Base-by-base conservation (phyloP, 2,329 filamentous ascomycete genomes). In the Fusarium solani-melongenae region DNA sequence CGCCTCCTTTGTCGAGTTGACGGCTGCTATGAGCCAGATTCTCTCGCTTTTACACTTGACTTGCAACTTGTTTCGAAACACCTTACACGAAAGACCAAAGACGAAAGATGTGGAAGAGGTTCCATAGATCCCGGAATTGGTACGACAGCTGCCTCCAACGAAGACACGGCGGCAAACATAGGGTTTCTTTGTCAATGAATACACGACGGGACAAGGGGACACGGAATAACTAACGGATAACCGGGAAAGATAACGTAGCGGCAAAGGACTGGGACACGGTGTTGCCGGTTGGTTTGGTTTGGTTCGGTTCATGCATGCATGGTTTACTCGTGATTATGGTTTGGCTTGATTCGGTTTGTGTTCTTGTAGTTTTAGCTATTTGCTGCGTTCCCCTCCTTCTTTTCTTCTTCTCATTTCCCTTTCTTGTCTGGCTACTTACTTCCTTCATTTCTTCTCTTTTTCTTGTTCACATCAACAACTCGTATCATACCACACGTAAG, bases 401-500 rank as follows among this genome's bases (percentile, higher is more conserved):
- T 64, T 41, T 46, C 46, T 49, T 49, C 36, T 59, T 53, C 59
- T 61, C 39, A 27, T 63, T 49, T 62, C 62, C 44, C 60, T 72
- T 34, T 68, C 60, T 62, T 68, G 65, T 67, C 69, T 51, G 59
- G 58, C 69, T 64, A 67, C 65, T 69, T 66, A 27, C 51, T 56
- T 68, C 67, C 64, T 62, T 68, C 66, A 39, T 69, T 56, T 59
- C 41, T 61, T 55, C 24, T 57, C 22, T 17, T 64, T 58, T 46
- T 64, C 22, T 46, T 46, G 4, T 17, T 51, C 29, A 29, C 22
- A 49, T 49, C 44, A 72, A 57, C 44, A 72, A 57, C 66, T 71
- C 63, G 62, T 53, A 76, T 67, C 70, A 75, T 76, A 77, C 76
- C 76, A 77, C 57, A 69, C 69, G 74, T 78, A 77, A 74, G 73